Evolutionary conservation across 345 rosid species (phyloP), one percentile per base, ranked within the genome.

Genomic region (Ricinus communis): DNA sequence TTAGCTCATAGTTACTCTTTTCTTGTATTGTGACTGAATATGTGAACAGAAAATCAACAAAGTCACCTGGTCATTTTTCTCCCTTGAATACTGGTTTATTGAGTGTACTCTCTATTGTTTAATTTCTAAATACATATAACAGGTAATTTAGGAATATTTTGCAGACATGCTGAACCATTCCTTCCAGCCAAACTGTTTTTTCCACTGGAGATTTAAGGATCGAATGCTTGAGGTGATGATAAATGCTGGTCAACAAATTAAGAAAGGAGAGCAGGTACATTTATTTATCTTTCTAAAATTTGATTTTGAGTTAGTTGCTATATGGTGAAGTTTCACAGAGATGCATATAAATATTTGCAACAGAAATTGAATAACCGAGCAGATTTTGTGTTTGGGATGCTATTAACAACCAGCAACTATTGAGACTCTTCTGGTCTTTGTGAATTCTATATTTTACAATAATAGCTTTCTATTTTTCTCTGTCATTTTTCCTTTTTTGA

Each of bases 151-250:
- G 28, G 31, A 11, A 62, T 73, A 50, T 71, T 53, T 59, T 79
- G 86, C 95, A 94, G 97, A 94, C 81, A 94, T 90, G 96, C 76
- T 94, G 60, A 94, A 88, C 82, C 97, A 94, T 72, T 91, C 98
- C 30, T 86, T 82, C 49, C 80, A 85, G 79, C 97, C 98, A 71
- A 94, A 88, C 83, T 94, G 97, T 79, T 94, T 94, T 83, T 81
- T 90, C 65, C 95, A 91, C 76, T 94, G 96, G 98, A 90, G 97
- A 80, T 90, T 86, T 57, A 91, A 90, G 80, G 98, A 94, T 65
- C 97, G 95, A 45, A 91, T 90, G 89, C 93, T 94, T 63, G 98
- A 91, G 76, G 97, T 94, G 77, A 87, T 94, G 98, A 88, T 93
- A 79, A 91, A 91, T 78, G 97, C 97, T 58, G 96, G 97, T 49